phyloP scores from a whole-genome alignment of 2,329 filamentous ascomycete genomes.

The Cladosporium phlei region DNA sequence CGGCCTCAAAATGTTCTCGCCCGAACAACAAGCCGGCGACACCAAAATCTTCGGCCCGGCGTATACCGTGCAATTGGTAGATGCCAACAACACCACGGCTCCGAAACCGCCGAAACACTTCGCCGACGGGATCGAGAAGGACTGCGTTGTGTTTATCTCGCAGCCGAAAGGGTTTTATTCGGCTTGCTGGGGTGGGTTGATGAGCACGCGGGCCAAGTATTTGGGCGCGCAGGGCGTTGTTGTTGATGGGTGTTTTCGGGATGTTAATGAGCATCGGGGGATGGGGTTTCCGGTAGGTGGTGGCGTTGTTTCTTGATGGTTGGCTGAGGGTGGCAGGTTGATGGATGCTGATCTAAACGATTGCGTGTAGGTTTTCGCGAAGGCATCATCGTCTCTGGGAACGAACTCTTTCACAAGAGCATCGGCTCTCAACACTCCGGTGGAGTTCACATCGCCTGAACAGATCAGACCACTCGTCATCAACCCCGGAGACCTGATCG shows the following conservation, averaged over 20 bases:
- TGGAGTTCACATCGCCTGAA: constrained; percentile 26
- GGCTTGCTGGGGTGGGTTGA: constrained; percentile 38
- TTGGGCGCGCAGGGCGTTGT: constrained; percentile 36
- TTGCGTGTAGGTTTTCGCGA: constrained; percentile 29
- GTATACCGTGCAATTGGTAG: constrained; percentile 41
- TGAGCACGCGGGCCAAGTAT: constrained; percentile 34
- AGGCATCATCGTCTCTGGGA: constrained; percentile 30
- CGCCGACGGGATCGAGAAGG: constrained; percentile 33
- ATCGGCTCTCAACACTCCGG: constrained; percentile 33
- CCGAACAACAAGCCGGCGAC: constrained; percentile 45
- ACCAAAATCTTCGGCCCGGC: constrained; percentile 54
- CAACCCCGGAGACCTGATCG: constrained; percentile 34
- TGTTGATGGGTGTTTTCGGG: constrained; percentile 37
- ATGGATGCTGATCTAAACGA: constrained; percentile 10
- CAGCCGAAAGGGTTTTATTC: constrained; percentile 33
- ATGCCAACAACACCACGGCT: constrained; percentile 28
- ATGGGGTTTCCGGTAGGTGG: constrained; percentile 42
- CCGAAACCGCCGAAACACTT: constrained; percentile 33
- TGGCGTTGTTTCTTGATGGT: background rate
- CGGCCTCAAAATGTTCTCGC: constrained; percentile 53
- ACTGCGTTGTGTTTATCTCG: constrained; percentile 35
- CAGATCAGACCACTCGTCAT: constrained; percentile 20
- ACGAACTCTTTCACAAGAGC: constrained; percentile 34
- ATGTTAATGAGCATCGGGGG: constrained; percentile 43
- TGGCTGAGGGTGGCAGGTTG: background rate